phyloP scores from a whole-genome alignment of 371 early-diverging fungal genomes.

The Mucor plumbeus region DNA sequence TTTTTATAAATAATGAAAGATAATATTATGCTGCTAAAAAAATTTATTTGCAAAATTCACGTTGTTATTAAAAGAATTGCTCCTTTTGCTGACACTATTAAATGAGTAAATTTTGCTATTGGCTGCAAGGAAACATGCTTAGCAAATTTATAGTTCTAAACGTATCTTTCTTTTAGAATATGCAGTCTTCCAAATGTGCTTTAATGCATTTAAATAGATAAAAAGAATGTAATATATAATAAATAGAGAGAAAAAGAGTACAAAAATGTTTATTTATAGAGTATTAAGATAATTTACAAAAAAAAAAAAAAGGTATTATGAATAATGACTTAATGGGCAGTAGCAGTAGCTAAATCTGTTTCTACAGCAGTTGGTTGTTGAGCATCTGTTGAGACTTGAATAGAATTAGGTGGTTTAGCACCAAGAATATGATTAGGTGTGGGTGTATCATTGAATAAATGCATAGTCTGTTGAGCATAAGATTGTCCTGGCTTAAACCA shows the following conservation, averaged over 20 bases:
- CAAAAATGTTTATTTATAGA: background rate
- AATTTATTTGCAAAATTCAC: no score
- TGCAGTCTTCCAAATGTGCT: no score
- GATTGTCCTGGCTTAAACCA: slow-evolving; percentile 47
- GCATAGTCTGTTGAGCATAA: slow-evolving; percentile 44
- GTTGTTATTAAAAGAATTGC: no score
- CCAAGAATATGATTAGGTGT: slow-evolving; percentile 42
- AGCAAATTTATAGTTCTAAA: no score
- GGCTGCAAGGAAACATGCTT: no score
- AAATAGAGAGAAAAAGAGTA: background rate
- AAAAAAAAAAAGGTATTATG: background rate
- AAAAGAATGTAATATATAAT: background rate
- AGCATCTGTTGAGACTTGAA: slow-evolving; percentile 12
- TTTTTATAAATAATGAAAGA: no score
- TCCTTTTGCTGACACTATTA: no score
- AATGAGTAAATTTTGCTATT: no score
- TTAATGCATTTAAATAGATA: no score
- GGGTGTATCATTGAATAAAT: slow-evolving; percentile 42
- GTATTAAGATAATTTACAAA: background rate
- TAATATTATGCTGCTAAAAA: no score
- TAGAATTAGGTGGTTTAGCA: slow-evolving; percentile 39
- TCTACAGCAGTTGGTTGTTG: background rate
- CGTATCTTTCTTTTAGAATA: no score
- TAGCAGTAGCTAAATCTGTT: background rate
- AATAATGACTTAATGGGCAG: background rate